Evolutionary conservation across 805 yeast genomes (phyloP).

Genomic region (Candida boleticola): DNA sequence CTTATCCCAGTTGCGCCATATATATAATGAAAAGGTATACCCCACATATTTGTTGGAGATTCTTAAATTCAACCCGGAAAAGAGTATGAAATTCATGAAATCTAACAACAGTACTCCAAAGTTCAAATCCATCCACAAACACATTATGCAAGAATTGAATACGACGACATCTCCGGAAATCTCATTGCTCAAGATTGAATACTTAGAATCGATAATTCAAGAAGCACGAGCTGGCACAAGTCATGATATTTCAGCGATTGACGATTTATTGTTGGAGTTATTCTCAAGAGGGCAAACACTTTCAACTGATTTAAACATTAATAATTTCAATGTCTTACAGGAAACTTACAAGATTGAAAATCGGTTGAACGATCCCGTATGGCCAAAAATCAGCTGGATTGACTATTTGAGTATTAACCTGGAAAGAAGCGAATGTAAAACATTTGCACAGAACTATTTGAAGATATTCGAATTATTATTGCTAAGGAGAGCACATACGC

Average conservation of each 20-base stretch:
- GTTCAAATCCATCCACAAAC: conserved; percentile 25
- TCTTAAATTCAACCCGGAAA: conserved; percentile 24
- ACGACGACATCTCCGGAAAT: conserved; percentile 11
- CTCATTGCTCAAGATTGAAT: conserved; percentile 31
- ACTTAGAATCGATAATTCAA: conserved; percentile 27
- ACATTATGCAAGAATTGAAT: conserved; percentile 27
- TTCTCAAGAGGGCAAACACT: background rate
- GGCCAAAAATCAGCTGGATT: conserved; percentile 41
- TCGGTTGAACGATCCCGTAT: conserved; percentile 21
- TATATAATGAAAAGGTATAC: conserved; percentile 23
- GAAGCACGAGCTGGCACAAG: background rate
- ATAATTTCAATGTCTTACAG: conserved; percentile 25
- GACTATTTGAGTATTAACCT: conserved; percentile 29
- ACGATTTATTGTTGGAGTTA: conserved; percentile 6
- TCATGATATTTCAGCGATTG: background rate
- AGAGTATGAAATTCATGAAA: conserved; percentile 32
- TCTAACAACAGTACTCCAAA: conserved; percentile 20
- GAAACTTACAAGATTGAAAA: conserved; percentile 30
- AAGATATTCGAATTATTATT: conserved; percentile 33
- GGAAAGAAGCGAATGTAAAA: conserved; percentile 25
- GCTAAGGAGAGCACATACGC: background rate
- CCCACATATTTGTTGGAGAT: conserved; percentile 31
- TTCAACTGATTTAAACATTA: conserved; percentile 5
- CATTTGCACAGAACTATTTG: conserved; percentile 26
- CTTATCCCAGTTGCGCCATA: conserved; percentile 11